These are phyloP conservation scores for Neofusicoccum umdonicola DNA, from an alignment of 2,329 filamentous ascomycete genomes.

Conservation along the genomic window DNA sequence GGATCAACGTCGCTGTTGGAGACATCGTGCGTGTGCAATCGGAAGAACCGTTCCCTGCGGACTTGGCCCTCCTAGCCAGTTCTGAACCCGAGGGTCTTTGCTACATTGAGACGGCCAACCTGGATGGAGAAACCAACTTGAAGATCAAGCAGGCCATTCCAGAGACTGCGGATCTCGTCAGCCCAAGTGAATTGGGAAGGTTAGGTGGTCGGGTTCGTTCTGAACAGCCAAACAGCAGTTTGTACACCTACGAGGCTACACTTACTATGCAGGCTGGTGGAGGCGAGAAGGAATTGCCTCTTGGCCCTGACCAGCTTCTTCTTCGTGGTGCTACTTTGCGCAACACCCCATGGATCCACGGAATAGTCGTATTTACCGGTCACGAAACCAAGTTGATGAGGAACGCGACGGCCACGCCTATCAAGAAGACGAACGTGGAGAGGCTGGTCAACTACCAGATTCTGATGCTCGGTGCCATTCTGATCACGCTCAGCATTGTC, in stretches of 20 bases:
- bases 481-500: constrained; percentile 80
- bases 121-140: constrained; percentile 96
- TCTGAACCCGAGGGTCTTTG: constrained; percentile 97
- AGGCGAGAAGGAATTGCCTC: constrained; percentile 85
- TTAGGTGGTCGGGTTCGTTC: constrained; percentile 84
- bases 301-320: constrained; percentile 89
- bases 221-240: constrained; percentile 95
- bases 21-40: constrained; percentile 92
- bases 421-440: constrained; percentile 96
- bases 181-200: constrained; percentile 78
- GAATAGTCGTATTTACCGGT: constrained; percentile 92
- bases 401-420: constrained; percentile 93
- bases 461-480: constrained; percentile 79
- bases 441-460: constrained; percentile 91
- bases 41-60: constrained; percentile 91
- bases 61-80: constrained; percentile 86
- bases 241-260: constrained; percentile 97
- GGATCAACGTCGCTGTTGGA: constrained; percentile 90
- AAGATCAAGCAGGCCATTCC: constrained; percentile 98
- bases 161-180: constrained; percentile 85
- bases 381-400: constrained; percentile 99
- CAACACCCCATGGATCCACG: constrained; percentile 97
- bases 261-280: constrained; percentile 87
- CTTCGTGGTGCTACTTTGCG: constrained; percentile 89
- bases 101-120: constrained; percentile 97